These are phyloP conservation scores for Colletotrichum navitas DNA, from an alignment of 2,329 filamentous ascomycete species.

Conservation along the genomic window DNA sequence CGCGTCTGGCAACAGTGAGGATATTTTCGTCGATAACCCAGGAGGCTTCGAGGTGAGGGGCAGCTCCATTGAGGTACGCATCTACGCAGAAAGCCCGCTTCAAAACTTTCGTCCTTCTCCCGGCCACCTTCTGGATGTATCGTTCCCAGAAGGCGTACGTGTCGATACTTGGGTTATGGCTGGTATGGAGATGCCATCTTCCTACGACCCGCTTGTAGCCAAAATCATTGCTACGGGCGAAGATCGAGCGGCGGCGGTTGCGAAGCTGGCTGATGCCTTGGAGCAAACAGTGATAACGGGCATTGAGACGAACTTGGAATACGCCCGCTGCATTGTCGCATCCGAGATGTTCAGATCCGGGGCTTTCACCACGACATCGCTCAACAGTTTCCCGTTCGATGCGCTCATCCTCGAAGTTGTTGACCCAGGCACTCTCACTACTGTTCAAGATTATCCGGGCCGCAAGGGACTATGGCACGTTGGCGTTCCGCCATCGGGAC, in stretches of 20 bases:
- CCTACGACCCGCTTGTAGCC: constrained; percentile 83
- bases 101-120: constrained; percentile 76
- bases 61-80: constrained; percentile 77
- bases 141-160: constrained; percentile 68
- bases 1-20: constrained; percentile 60
- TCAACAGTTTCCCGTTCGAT: constrained; percentile 49
- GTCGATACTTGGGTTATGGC: constrained; percentile 78
- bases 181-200: constrained; percentile 78
- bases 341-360: constrained; percentile 48
- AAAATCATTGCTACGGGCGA: constrained; percentile 78
- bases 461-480: constrained; percentile 54
- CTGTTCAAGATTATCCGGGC: constrained; percentile 57
- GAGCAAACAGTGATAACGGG: constrained; percentile 58
- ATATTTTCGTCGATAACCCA: constrained; percentile 27
- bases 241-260: constrained; percentile 70
- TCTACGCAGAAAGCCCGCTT: constrained; percentile 79
- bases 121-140: constrained; percentile 73
- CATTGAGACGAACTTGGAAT: constrained; percentile 53
- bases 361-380: constrained; percentile 50
- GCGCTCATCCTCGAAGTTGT: constrained; percentile 53
- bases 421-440: constrained; percentile 52
- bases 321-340: constrained; percentile 48
- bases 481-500: constrained; percentile 57
- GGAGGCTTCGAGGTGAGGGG: constrained; percentile 62
- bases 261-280: constrained; percentile 72